Base-by-base conservation (phyloP, 345 rosid species). In the Psidium friedrichsthalianum region DNA sequence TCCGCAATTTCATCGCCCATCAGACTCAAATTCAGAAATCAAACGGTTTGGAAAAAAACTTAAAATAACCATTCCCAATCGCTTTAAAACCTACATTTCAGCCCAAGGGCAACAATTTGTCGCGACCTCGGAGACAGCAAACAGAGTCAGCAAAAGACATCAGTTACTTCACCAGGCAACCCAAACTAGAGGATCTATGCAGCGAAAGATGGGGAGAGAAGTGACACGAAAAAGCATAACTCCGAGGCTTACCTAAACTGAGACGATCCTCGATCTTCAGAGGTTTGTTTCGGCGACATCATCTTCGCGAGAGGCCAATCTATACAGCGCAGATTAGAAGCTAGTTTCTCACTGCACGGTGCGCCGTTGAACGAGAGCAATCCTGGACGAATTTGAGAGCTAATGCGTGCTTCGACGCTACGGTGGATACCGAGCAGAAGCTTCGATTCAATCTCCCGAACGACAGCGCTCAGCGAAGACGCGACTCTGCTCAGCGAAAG, bases 221-320 rank as follows among this genome's bases (percentile, higher is more conserved):
- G 29, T 24, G 12, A 22, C 81, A 18, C n/a, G 74, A 6, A n/a
- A 15, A 56, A 86, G 40, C 24, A 20, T 2, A 7, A 2, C 11
- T 32, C 22, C 83, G 52, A 20, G 74, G 22, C 59, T 53, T 86
- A 95, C 99, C 97, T 91, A 91, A 90, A 92, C 85, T 94, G 91
- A 84, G 95, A 56, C 86, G 98, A 95, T 86, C 93, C 97, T 87
- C 98, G 93, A 93, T 93, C 98, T 58, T 95, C 98, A 81, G 94
- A 88, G 86, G 87, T 87, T 92, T 87, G 95, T 89, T 88, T 93
- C 61, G 98, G 96, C 82, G 98, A 93, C 95, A 93, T 96, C 94
- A 94, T 96, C 84, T 83, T 84, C 27, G 74, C 47, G 25, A 36
- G 2, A 69, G 58, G 47, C 78, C 78, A 3, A 69, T 29, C 42